Percentiles rank a stretch among this genome's conserved stretches.
Evolutionary conservation across 2,329 filamentous ascomycete species (phyloP).

Genomic region (Ascochyta lentis): DNA sequence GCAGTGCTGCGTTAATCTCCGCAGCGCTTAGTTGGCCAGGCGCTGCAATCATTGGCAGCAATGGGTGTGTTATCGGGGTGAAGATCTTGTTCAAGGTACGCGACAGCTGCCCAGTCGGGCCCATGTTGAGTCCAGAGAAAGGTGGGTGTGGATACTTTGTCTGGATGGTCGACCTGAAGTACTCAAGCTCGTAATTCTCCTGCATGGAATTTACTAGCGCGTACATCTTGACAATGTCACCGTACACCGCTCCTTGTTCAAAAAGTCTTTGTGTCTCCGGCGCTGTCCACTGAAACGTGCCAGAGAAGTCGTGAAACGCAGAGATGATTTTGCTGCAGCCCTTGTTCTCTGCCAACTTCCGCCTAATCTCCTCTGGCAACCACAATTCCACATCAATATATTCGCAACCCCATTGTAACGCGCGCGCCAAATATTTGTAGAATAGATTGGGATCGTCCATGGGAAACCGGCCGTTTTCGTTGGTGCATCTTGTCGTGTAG

Average conservation of each 20-base stretch:
- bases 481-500: constrained; percentile 82
- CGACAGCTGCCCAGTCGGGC: constrained; percentile 82
- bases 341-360: constrained; percentile 69
- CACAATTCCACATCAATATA: constrained; percentile 90
- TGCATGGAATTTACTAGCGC: constrained; percentile 80
- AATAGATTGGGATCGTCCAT: constrained; percentile 80
- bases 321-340: constrained; percentile 87
- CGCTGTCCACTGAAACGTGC: constrained; percentile 83
- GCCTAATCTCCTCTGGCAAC: constrained; percentile 78
- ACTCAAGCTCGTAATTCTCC: constrained; percentile 89
- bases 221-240: constrained; percentile 92
- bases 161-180: constrained; percentile 80
- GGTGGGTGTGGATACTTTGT: constrained; percentile 74
- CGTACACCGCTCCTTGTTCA: constrained; percentile 72
- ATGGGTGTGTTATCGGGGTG: constrained; percentile 84
- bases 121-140: constrained; percentile 87
- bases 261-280: constrained; percentile 75
- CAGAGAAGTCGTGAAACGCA: constrained; percentile 90
- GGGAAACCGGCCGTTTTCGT: constrained; percentile 83
- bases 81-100: constrained; percentile 85
- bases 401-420: constrained; percentile 88
- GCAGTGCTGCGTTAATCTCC: constrained; percentile 81
- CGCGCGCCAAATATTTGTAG: constrained; percentile 80
- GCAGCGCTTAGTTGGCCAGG: constrained; percentile 85
- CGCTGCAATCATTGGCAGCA: constrained; percentile 82